Base-by-base conservation (phyloP, 2,329 filamentous ascomycete species). In the Fusarium kyushuense region DNA sequence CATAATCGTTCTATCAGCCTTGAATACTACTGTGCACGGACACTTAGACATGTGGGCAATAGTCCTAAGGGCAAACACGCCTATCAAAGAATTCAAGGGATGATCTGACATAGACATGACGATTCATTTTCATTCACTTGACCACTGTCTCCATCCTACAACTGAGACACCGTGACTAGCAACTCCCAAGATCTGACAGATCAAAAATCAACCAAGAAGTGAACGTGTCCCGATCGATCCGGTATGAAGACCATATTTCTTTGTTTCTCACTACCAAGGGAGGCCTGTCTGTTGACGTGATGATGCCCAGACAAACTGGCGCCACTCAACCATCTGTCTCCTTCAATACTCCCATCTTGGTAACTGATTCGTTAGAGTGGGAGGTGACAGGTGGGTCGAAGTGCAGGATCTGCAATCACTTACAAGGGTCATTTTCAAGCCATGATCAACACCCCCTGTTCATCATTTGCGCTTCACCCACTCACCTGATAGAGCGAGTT, bases 371-470 rank as follows among this genome's bases (percentile, higher is more conserved):
- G 47, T 38, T 38, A 12, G 10, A 8, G 5, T 16, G 32, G 13
- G 32, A 49, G n/a, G 47, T 38, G 47, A 49, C 47, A 49, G 47
- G 47, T 49, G 47, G 47, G 33, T 35, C 47, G 8, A 21, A 49
- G 23, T 40, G 32, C 33, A 49, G 32, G 47, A 49, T 49, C 47
- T 49, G 33, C 47, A 49, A 49, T 49, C 17, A 49, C 47, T 38
- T 27, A 49, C 47, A 49, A 49, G 47, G 47, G n/a, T 49, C 3
- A 8, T 27, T 13, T 29, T 1, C 25, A 38, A 35, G 17, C 33
- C 47, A 49, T 49, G 32, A 29, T 21, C 17, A 27, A 12, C 27
- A 33, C 11, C 32, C 47, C 47, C 47, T 49, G 47, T 49, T 29
- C 13, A 49, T 7, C 47, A 49, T 25, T 36, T 13, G 9, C 23